Base-by-base conservation (phyloP, 164 flowering plant species). In the Akebia trifoliata region DNA sequence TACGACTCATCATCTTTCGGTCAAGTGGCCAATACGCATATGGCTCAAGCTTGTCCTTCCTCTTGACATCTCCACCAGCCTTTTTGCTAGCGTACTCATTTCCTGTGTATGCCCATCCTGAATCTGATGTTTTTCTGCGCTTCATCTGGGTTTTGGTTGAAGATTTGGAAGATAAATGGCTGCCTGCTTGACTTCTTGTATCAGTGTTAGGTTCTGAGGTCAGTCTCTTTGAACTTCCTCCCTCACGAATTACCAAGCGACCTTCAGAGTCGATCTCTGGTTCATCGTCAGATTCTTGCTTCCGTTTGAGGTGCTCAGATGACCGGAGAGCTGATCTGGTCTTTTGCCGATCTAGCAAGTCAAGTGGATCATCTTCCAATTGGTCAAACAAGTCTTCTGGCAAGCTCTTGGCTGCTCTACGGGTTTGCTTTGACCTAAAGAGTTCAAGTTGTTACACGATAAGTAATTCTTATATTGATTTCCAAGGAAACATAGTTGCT, bases 1-100 rank as follows among this genome's bases (percentile, higher is more conserved):
- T 81, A 36, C 87, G 85, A 62, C 95, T 94, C 79, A 94, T 65
- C 99, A 94, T 85, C 66, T 91, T 90, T n/a, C 92, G 77, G 61
- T 94, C 99, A 10, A 94, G 90, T 2, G 99, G 97, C 99, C 99
- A 94, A 53, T 90, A 94, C 0, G 99, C 99, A 68, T 85, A 90
- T 31, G 99, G 97, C 68, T 94, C 99, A 47, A 94, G 92, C 74
- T 88, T 94, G 49, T 76, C 94, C 74, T 90, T 94, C 77, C 70
- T 88, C 74, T 78, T 90, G 68, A 94, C 67, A 67, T 94, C 97
- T 21, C 99, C 99, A 61, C 81, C 64, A 8, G 95, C 99, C 73
- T 86, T 94, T 70, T 84, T 94, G 74, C 81, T 94, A 8, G 81
- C 80, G 64, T 94, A 94, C 67, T 90, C 96, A 0, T 44, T 77